Base-by-base conservation (phyloP, 2,329 filamentous ascomycete species). In the Didymella glomerata region DNA sequence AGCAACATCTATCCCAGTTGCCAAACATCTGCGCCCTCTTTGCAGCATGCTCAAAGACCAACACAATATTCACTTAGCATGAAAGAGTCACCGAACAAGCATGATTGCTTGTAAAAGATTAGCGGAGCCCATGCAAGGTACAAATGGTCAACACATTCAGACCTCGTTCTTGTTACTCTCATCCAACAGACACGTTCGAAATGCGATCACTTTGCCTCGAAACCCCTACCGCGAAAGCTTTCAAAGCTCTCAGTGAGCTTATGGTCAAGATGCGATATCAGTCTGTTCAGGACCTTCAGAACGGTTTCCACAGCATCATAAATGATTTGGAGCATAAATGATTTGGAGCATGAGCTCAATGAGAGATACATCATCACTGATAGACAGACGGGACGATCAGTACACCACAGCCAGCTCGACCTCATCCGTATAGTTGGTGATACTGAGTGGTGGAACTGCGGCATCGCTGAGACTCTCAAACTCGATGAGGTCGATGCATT, bases 181-280 rank as follows among this genome's bases (percentile, higher is more conserved):
- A 42, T 42, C 14, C 18, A n/a, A 44, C 41, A 27, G 3, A 4
- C 41, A 27, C 18, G 4, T 42, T 24, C 18, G n/a, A 14, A 25
- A 44, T 44, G 22, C 22, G 4, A 27, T 9, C 41, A 22, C 4
- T 13, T 11, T 41, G n/a, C 34, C 24, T 48, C 28, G 36, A 41
- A 18, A 20, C 34, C 32, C 16, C 42, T 5, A 36, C 54, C 25
- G 22, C 51, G 24, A 36, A 48, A 22, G 42, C 42, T 4, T 34
- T 52, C 24, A 13, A 48, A 4, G 4, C n/a, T 20, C 32, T 57
- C 10, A 42, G n/a, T 24, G 25, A 48, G 0, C 10, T 13, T 3
- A 36, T 52, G 48, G 27, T 44, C 14, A 36, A 57, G 25, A 42
- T 24, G 18, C 32, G 36, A n/a, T 7, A 47, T n/a, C 34, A 52